These are phyloP conservation scores for Xanthoconium purpureum DNA, from an alignment of 768 basidiomycete species.

Conservation along the genomic window DNA sequence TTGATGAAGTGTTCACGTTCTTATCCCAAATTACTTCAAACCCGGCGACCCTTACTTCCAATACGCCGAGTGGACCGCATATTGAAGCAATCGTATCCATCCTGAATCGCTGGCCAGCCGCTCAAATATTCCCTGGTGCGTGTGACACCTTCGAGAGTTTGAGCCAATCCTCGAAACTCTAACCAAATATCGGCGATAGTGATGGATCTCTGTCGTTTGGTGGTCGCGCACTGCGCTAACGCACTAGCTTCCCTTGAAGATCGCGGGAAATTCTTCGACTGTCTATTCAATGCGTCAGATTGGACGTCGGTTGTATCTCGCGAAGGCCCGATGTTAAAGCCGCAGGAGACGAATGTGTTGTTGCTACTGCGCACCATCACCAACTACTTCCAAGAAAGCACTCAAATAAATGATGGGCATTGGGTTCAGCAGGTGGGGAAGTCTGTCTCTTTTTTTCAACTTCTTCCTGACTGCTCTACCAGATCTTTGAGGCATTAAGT, in stretches of 20 bases:
- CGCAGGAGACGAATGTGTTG: conserved; percentile 81
- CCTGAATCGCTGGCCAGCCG: conserved; percentile 70
- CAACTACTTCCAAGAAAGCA: conserved; percentile 69
- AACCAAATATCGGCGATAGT: conserved; percentile 41
- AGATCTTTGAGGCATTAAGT: conserved; percentile 58
- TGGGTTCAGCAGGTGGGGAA: conserved; percentile 52
- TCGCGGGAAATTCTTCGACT: conserved; percentile 53
- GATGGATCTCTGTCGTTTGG: conserved; percentile 79
- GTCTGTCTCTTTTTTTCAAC: conserved; percentile 6
- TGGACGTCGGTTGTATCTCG: conserved; percentile 51
- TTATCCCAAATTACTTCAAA: conserved; percentile 49
- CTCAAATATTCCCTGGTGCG: conserved; percentile 70
- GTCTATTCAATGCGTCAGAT: conserved; percentile 65
- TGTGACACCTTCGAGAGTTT: not conserved
- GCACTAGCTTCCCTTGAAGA: conserved; percentile 43
- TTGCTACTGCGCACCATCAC: conserved; percentile 76
- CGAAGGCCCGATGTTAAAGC: conserved; percentile 57
- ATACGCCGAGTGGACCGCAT: conserved; percentile 45
- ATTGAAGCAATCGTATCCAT: conserved; percentile 61
- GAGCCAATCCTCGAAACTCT: not conserved
- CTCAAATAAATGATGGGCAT: conserved; percentile 37
- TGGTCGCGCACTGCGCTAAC: conserved; percentile 62
- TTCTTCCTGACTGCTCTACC: conserved; percentile 9
- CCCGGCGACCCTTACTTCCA: conserved; percentile 24
- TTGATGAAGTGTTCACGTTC: conserved; percentile 64